Base-by-base conservation (phyloP, 2,329 filamentous ascomycete genomes). In the Scedosporium minutisporum region DNA sequence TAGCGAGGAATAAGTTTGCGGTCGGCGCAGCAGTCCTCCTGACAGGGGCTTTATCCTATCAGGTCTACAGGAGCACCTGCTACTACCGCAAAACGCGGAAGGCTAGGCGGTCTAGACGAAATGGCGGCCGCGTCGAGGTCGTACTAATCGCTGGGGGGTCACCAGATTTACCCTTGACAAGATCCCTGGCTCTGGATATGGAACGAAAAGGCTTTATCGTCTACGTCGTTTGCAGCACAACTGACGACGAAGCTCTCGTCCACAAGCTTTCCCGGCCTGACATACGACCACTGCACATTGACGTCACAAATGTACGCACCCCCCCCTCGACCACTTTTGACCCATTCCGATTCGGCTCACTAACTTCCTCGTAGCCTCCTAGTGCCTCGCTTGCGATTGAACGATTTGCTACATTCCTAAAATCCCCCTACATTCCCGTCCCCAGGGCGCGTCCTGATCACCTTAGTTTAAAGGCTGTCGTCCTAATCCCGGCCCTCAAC, bases 161-260 rank as follows among this genome's bases (percentile, higher is more conserved):
- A 21, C 89, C 91, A 2, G 85, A 88, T 59, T 87, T 96, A 69
- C 89, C 93, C 16, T 81, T 97, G 70, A 93, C 91, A 6, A 88
- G 87, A 69, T 91, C 91, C 10, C 79, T 97, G 62, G 87, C 91
- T 2, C 76, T 93, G 58, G 95, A 99, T 71, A 80, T 99, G 67
- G 95, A 97, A 76, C 82, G 92, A 64, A 86, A 92, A 66, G 95
- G 95, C 4, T 97, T 96, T 73, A 90, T 97, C 65, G 91, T 97
- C 63, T 99, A 92, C 73, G 81, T 99, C 64, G 90, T 96, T 0
- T 93, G 92, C 69, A 88, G 86, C 66, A 91, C 86, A n/a, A 77
- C 87, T 64, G 90, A 96, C 69, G 93, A 97, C 67, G 92, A 97
- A 73, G 81, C 87, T 42, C 77, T 89, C 66, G 87, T 97, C 14